Percentiles rank a stretch among this genome's conserved stretches.
phyloP scores from a whole-genome alignment of 164 flowering plant species.

The Vitis cinerea region DNA sequence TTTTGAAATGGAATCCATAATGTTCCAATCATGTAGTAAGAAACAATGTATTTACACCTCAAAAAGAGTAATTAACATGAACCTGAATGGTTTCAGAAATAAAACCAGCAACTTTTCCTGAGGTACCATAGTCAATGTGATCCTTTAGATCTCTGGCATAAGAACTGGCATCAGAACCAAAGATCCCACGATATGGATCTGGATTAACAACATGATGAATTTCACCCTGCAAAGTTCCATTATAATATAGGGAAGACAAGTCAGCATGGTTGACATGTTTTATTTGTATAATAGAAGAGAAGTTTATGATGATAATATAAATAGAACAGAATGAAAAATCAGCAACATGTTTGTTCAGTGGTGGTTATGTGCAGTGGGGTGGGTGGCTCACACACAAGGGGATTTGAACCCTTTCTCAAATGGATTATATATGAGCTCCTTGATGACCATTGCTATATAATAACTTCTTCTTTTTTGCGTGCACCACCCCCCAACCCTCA shows the following conservation, averaged over 20 bases:
- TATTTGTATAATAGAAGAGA: background rate
- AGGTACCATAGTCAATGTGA: conserved; percentile 86
- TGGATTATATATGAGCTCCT: too few species aligned
- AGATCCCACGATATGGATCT: conserved; percentile 86
- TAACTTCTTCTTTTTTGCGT: too few species aligned
- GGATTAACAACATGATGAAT: conserved; percentile 96
- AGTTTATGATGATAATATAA: background rate
- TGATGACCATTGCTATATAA: too few species aligned
- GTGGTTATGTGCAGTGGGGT: too few species aligned
- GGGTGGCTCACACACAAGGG: too few species aligned
- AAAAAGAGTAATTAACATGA: background rate
- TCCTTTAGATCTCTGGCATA: conserved; percentile 95
- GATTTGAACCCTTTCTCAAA: too few species aligned
- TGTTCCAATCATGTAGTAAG: background rate
- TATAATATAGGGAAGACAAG: background rate
- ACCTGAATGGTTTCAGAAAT: conserved; percentile 99
- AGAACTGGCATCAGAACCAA: conserved; percentile 68
- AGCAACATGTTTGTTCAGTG: too few species aligned
- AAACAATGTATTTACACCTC: background rate
- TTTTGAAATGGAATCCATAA: background rate
- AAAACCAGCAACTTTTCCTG: conserved; percentile 96
- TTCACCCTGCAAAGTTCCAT: conserved; percentile 64
- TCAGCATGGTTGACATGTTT: background rate
- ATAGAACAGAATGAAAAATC: too few species aligned
- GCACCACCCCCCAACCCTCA: too few species aligned